Evolutionary conservation across 805 yeast species (phyloP), one percentile per base, ranked within the genome.

Genomic region (Kazachstania psychrophila): DNA sequence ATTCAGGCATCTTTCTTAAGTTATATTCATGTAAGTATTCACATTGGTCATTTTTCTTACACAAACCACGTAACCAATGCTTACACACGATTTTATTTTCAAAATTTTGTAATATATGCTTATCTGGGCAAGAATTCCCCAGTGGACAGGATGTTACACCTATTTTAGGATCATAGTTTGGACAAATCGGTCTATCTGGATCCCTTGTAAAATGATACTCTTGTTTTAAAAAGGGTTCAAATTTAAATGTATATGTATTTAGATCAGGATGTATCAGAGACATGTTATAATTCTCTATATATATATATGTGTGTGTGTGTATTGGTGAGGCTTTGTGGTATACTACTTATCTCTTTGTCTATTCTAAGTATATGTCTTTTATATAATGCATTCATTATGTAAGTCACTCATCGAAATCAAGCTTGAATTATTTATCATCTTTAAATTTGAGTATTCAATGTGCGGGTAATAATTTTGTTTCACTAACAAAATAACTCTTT

Each of bases 41-140:
- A 61, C 99, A 92, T 47, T 84, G 85, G 48, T 87, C 95, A 34
- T 94, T 94, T 66, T 89, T 89, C 63, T 92, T 92, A 62, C 99
- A 92, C 24, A 92, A 71, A 0, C 99, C 99, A 46, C 96, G 73
- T 24, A 92, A 73, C 99, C 98, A 92, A 66, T 92, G 96, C 68
- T 92, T 89, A 59, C 98, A 92, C 4, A 92, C 98, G 37, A 92
- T 85, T 57, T 81, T 79, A 57, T 79, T 79, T 36, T 71, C 67
- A 52, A 74, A 76, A 32, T 70, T 71, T 36, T 73, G 77, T 35
- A 75, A 72, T 23, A 79, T 79, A 61, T 89, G 97, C 53, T 87
- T 83, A 62, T 84, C 78, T 15, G 88, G 88, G 56, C 97, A 89
- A 33, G 70, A 70, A n/a, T 70, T 66, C 6, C 96, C 96, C 41